A percentile compares a stretch with the other conserved stretches of the same genome.
Evolutionary conservation across 1,284 basidiomycete species (phyloP).

Genomic region (Leccinum idahoense): DNA sequence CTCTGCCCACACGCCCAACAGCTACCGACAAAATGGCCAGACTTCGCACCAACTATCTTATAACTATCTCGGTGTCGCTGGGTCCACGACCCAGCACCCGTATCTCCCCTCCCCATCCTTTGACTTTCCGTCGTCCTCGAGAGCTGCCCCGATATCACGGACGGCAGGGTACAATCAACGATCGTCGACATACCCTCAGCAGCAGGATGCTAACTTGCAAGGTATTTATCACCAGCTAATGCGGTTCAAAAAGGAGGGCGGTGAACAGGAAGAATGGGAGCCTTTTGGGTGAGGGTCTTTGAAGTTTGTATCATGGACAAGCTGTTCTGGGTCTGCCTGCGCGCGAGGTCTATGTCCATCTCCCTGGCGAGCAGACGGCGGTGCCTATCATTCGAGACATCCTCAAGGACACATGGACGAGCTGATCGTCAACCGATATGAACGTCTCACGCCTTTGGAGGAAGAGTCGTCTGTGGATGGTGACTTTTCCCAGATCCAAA

Average conservation of each 20-base stretch:
- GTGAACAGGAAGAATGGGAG: constrained; percentile 26
- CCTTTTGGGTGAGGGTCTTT: constrained; percentile 30
- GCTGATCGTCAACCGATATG: too few relatives aligned
- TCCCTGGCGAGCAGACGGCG: too few relatives aligned
- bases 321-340: too few relatives aligned
- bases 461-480: too few relatives aligned
- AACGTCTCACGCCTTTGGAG: too few relatives aligned
- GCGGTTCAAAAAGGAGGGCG: constrained; percentile 20
- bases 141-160: constrained; percentile 19
- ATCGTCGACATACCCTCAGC: constrained; percentile 23
- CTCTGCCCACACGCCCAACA: constrained; percentile 23
- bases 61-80: constrained; percentile 19
- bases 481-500: too few relatives aligned
- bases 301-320: constrained; percentile 23
- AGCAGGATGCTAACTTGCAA: constrained; percentile 30
- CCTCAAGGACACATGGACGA: too few relatives aligned
- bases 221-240: constrained; percentile 30
- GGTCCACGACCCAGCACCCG: constrained; percentile 20
- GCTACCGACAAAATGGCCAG: constrained; percentile 27
- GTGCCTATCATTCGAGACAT: too few relatives aligned
- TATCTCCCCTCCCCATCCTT: constrained; percentile 25
- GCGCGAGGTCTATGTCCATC: too few relatives aligned
- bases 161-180: constrained; percentile 23
- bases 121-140: constrained; percentile 28
- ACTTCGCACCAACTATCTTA: constrained; percentile 25